Conservation (phyloP, 164 flowering plant genomes). For the Vitis vinifera region ASM3070453v1 NC_081817.1:990501-991000, state of each 20-base stretch:
- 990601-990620: conserved; percentile 47
- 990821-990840: no score
- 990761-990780: no score
- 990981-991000: neutral
- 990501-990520: no score
- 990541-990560: no score
- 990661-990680: conserved; percentile 8
- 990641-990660: neutral
- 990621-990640: conserved; percentile 27
- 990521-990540: no score
- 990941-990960: neutral
- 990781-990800: no score
- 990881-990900: neutral
- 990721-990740: neutral
- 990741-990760: neutral
- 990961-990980: neutral
- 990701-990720: neutral
- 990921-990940: neutral
- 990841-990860: no score
- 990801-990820: no score
- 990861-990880: no score
- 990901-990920: neutral
- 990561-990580: neutral
- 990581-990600: conserved; percentile 36
- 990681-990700: conserved; percentile 7